Conservation (phyloP, 1,284 basidiomycete species). For the Rhodotorula sp. region DNA sequence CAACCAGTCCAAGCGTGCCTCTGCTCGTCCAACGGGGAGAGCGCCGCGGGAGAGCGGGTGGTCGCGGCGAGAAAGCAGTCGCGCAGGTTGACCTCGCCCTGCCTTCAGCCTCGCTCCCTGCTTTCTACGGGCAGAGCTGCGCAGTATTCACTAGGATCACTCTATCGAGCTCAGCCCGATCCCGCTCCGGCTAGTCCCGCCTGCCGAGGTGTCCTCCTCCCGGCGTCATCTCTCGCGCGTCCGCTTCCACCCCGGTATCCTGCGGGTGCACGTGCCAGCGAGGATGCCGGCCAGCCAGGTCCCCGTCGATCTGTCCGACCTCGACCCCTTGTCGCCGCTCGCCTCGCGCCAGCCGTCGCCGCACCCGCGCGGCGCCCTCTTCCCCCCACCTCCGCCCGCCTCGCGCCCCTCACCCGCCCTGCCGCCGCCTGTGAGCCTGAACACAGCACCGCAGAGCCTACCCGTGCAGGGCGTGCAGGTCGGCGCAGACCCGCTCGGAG, state of each 20-base stretch:
- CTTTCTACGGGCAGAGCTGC: no score
- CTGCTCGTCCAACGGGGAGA: no score
- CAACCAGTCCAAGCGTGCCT: no score
- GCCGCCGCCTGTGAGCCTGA: not conserved
- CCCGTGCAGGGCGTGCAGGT: not conserved
- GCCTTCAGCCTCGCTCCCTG: no score
- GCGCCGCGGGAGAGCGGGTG: not conserved
- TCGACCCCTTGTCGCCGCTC: constrained; percentile 20
- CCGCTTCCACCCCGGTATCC: no score
- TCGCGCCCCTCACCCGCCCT: not conserved
- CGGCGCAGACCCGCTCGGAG: constrained; percentile 11
- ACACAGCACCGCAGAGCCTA: not conserved
- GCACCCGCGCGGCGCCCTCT: constrained; percentile 1
- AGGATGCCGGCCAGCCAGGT: not conserved
- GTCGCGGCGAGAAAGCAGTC: no score
- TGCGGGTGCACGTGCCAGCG: no score
- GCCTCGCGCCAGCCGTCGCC: not conserved
- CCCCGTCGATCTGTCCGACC: constrained; percentile 25
- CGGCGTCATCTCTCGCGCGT: not conserved
- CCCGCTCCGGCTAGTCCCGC: no score
- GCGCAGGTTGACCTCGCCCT: no score
- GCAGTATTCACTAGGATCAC: no score
- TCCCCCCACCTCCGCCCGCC: not conserved
- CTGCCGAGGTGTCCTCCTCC: no score
- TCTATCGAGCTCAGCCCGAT: no score